Base-by-base conservation (phyloP, 2,329 filamentous ascomycete genomes). In the Zelopaecilomyces penicillatus region DNA sequence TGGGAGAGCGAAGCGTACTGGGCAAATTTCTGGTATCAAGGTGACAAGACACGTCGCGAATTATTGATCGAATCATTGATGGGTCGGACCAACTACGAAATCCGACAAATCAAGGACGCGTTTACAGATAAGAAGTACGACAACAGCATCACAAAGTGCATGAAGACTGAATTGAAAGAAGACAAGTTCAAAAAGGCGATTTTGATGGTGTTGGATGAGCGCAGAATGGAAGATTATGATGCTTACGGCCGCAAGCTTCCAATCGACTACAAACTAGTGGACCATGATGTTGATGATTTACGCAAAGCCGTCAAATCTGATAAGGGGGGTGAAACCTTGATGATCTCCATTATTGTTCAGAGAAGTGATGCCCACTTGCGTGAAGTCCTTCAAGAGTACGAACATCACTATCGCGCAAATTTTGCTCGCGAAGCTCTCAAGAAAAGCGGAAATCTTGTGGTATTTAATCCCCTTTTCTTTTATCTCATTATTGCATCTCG, bases 21-120 rank as follows among this genome's bases (percentile, higher is more conserved):
- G 90, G 89, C 91, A 48, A 97, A 96, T 63, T 95, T 88, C 65
- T 97, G 89, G 83, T 97, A 96, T 67, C 91, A 96, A 60, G 83
- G 83, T 33, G 85, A 91, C 63, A 86, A 83, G 56, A 87, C 83
- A 6, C 78, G 88, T 3, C 80, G 90, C 5, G 91, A 97, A 64
- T 74, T 98, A 32, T 76, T 98, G 43, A 96, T 97, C 56, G 93
- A 98, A 65, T 80, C 83, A 5, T 75, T 98, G 19, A 95, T 96
- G 81, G 93, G 93, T 0, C 80, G 90, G 5, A 81, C 82, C 29
- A 96, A 96, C 63, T 73, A 78, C n/a, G 93, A 97, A 59, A 87
- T 97, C 50, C 75, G 78, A 8, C 74, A 76, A 49, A 96, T 98
- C 71, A 95, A 95, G 65, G 80, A 86, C 12, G 78, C 82, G 0